phyloP scores from a whole-genome alignment of 2,329 filamentous ascomycete genomes.

The Cladophialophora yegresii region DNA sequence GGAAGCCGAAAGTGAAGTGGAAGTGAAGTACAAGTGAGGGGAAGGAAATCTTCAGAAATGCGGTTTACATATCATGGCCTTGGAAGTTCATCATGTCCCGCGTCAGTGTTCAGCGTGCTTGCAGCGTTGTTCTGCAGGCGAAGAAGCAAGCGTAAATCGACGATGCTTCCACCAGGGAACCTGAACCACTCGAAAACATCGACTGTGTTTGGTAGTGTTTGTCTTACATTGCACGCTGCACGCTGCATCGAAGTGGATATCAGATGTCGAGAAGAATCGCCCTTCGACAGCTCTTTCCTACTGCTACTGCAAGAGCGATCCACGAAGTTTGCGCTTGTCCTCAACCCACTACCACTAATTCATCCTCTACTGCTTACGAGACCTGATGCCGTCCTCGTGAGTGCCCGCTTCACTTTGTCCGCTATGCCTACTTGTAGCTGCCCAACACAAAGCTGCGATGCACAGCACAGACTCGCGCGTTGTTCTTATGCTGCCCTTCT shows the following conservation, averaged over 20 bases:
- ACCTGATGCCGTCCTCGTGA: conserved; percentile 4
- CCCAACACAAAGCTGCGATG: conserved; percentile 1
- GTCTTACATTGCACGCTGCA: conserved; percentile 28
- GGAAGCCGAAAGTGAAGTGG: conserved; percentile 1
- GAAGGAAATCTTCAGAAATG: background rate
- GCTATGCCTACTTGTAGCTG: conserved; percentile 4
- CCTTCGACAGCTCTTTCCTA: background rate
- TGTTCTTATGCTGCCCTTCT: conserved; percentile 4
- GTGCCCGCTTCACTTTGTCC: conserved; percentile 17
- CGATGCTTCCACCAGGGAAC: background rate
- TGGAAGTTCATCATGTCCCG: background rate
- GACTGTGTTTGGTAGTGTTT: background rate
- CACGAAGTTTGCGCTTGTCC: background rate
- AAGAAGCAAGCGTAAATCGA: background rate
- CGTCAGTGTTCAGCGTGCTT: background rate
- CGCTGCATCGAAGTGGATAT: conserved; percentile 10
- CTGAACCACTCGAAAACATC: background rate
- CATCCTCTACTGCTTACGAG: background rate
- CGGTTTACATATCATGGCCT: background rate
- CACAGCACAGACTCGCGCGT: conserved; percentile 29
- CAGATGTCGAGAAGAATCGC: background rate
- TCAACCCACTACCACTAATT: background rate
- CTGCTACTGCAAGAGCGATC: conserved; percentile 15
- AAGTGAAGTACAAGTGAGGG: conserved; percentile 15
- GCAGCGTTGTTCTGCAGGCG: background rate